These are phyloP conservation scores for Beauveria rudraprayagi DNA, from an alignment of 2,329 filamentous ascomycete genomes.

Conservation along the genomic window DNA sequence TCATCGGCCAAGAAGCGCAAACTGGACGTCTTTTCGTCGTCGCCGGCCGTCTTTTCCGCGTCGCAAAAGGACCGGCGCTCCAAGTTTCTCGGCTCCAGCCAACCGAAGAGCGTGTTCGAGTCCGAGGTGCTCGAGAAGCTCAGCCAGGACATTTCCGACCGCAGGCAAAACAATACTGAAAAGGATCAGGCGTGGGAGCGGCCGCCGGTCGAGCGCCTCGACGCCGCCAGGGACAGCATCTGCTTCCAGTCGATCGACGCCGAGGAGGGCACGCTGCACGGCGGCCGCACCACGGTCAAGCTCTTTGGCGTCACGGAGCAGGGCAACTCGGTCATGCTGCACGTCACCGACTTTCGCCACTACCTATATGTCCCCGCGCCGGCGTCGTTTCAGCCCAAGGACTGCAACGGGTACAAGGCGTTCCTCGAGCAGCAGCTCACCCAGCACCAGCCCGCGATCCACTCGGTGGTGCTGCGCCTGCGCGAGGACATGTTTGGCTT, in stretches of 20 bases:
- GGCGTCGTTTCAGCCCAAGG: conserved; percentile 65
- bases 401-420: conserved; percentile 69
- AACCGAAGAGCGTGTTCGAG: conserved; percentile 87
- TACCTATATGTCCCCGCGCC: conserved; percentile 93
- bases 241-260: conserved; percentile 93
- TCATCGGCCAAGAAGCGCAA: conserved; percentile 72
- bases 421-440: conserved; percentile 74
- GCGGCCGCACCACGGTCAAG: conserved; percentile 71
- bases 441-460: conserved; percentile 64
- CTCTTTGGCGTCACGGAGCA: conserved; percentile 81
- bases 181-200: conserved; percentile 88
- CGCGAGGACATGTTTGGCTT: conserved; percentile 91
- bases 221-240: conserved; percentile 57
- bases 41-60: conserved; percentile 49
- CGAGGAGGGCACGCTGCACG: conserved; percentile 77
- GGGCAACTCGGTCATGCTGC: conserved; percentile 87
- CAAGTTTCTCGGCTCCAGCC: conserved; percentile 58
- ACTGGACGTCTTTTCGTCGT: conserved; percentile 55
- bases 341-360: conserved; percentile 92
- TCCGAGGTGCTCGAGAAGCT: conserved; percentile 91
- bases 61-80: conserved; percentile 55
- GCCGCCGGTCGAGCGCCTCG: conserved; percentile 44
- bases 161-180: conserved; percentile 82
- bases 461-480: conserved; percentile 74
- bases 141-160: conserved; percentile 80